These are phyloP conservation scores for Talaromyces liani DNA, from an alignment of 495 filamentous ascomycete genomes.

Conservation along the genomic window DNA sequence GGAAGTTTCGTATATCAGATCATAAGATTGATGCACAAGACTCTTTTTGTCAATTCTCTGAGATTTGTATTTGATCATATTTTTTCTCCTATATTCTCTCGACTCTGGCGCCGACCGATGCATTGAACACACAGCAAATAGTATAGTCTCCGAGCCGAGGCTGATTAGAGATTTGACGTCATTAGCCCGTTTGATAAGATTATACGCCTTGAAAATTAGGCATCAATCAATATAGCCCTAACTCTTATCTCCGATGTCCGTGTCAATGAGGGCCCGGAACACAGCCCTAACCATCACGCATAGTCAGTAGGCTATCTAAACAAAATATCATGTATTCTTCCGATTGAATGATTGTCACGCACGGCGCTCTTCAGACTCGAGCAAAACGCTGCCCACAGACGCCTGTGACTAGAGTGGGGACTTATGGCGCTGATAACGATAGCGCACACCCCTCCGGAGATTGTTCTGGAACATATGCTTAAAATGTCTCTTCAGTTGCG, in stretches of 20 bases:
- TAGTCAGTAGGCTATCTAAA: too few species aligned
- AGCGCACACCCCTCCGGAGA: background rate
- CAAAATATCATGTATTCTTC: too few species aligned
- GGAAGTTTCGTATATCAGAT: background rate
- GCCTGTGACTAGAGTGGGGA: too few species aligned
- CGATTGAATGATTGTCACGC: too few species aligned
- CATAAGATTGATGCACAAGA: background rate
- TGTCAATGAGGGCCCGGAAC: too few species aligned
- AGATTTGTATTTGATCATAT: background rate
- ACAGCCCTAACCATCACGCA: too few species aligned
- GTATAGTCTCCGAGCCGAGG: background rate
- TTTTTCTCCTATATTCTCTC: background rate
- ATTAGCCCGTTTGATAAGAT: background rate
- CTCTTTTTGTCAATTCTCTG: background rate
- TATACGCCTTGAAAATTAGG: background rate
- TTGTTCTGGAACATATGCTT: background rate
- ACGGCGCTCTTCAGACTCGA: too few species aligned
- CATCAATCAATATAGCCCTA: too few species aligned
- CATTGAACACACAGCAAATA: background rate
- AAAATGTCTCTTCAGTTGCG: constrained; percentile 9
- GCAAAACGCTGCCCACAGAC: too few species aligned
- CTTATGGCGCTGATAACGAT: background rate
- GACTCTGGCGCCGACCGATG: background rate
- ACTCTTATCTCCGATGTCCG: background rate
- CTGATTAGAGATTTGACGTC: constrained; percentile 3